Percentiles rank a stretch among this genome's conserved stretches.
Conservation (phyloP, 202 grass and related monocot species). For the Zoysia matrella region DNA sequence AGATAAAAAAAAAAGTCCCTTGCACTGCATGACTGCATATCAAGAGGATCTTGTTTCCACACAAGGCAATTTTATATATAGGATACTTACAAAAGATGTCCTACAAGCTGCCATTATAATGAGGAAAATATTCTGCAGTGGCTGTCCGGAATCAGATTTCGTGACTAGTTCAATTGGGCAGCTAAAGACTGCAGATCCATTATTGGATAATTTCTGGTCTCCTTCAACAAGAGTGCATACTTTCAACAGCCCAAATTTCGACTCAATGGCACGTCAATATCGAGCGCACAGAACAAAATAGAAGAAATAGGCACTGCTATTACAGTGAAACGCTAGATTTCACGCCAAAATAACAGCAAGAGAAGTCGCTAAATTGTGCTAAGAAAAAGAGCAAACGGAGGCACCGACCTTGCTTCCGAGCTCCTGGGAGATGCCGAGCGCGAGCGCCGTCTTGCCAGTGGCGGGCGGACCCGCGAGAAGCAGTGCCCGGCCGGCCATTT, state of each 20-base stretch:
- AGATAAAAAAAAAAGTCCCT: not conserved
- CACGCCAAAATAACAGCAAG: not conserved
- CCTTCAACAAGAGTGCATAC: not conserved
- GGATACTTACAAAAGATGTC: not conserved
- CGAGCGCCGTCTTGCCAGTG: slow-evolving; percentile 88
- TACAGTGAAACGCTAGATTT: slow-evolving; percentile 4
- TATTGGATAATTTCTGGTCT: not conserved
- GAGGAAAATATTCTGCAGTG: not conserved
- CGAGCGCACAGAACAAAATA: not conserved
- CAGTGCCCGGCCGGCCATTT: slow-evolving; percentile 89
- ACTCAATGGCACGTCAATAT: not conserved
- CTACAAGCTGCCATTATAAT: not conserved
- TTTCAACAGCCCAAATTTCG: not conserved
- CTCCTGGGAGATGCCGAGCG: slow-evolving; percentile 92
- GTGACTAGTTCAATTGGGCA: not conserved
- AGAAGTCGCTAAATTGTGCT: not conserved
- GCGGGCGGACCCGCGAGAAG: slow-evolving; percentile 86
- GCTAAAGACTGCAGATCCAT: not conserved
- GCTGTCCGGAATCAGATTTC: not conserved
- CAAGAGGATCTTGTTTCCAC: slow-evolving; percentile 12
- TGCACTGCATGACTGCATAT: not conserved
- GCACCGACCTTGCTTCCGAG: slow-evolving; percentile 87
- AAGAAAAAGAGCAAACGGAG: slow-evolving; percentile 7
- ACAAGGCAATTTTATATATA: slow-evolving; percentile 23
- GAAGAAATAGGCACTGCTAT: not conserved